Percentiles rank a stretch among this genome's conserved stretches.
These are phyloP conservation scores for Parmelia sp. DNA, from an alignment of 495 filamentous ascomycete species.

Conservation along the genomic window DNA sequence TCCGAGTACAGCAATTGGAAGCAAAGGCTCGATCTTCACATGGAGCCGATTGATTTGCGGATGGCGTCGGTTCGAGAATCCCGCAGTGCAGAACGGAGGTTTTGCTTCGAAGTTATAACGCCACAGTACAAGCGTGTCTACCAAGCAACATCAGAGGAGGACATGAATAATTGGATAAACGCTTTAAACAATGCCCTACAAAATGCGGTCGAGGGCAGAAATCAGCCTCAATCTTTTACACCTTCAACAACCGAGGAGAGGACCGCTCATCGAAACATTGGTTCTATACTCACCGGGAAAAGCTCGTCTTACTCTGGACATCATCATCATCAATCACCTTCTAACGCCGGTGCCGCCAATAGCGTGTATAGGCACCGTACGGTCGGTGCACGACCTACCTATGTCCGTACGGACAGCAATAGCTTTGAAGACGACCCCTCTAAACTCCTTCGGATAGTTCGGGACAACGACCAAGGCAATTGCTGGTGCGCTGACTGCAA, in stretches of 20 bases:
- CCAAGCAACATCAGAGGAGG: slow-evolving; percentile 94
- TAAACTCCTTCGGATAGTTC: slow-evolving; percentile 76
- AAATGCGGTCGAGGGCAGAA: slow-evolving; percentile 83
- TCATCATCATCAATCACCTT: slow-evolving; percentile 48
- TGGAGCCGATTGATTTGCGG: slow-evolving; percentile 95
- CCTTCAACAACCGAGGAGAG: slow-evolving; percentile 44
- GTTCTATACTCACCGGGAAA: slow-evolving; percentile 90
- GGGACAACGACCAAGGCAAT: slow-evolving; percentile 89
- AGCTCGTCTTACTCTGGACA: slow-evolving; percentile 64
- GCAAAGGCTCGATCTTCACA: slow-evolving; percentile 90
- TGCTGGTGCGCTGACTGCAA: slow-evolving; percentile 93
- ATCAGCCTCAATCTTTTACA: slow-evolving; percentile 41
- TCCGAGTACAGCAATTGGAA: slow-evolving; percentile 99
- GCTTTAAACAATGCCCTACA: slow-evolving; percentile 97
- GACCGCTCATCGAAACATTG: slow-evolving; percentile 71
- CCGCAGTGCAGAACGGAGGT: slow-evolving; percentile 85
- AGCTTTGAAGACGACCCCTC: slow-evolving; percentile 76
- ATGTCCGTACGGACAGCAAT: slow-evolving; percentile 57
- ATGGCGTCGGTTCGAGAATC: slow-evolving; percentile 96
- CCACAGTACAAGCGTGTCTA: slow-evolving; percentile 95
- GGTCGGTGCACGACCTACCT: slow-evolving; percentile 79
- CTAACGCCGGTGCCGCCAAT: slow-evolving; percentile 43
- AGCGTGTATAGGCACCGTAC: slow-evolving; percentile 76
- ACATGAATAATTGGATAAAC: slow-evolving; percentile 95
- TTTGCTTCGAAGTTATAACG: slow-evolving; percentile 98